Evolutionary conservation across 306 rosid species (phyloP).

Genomic region (Dryas octopetala): DNA sequence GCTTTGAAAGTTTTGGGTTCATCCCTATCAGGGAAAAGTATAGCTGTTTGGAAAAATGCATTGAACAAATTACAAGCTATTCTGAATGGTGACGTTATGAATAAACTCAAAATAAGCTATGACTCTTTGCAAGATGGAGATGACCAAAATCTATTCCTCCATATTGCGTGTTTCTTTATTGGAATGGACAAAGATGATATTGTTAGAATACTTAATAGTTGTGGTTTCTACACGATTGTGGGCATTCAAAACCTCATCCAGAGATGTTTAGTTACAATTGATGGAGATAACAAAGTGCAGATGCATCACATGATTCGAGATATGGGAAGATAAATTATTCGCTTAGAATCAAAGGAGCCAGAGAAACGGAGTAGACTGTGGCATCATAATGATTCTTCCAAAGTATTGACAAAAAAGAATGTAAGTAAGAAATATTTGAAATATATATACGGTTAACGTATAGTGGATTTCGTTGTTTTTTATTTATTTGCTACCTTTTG

Average conservation of each 20-base stretch:
- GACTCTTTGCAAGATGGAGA: conserved; percentile 2
- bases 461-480: neutral
- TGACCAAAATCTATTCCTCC: neutral
- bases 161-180: neutral
- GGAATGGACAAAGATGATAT: no score
- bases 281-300: neutral
- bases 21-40: neutral
- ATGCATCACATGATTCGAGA: conserved; percentile 13
- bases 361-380: neutral
- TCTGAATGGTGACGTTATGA: neutral
- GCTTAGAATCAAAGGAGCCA: neutral
- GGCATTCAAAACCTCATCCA: neutral
- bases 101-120: conserved; percentile 13
- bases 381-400: neutral
- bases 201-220: neutral
- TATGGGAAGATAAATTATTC: conserved; percentile 7
- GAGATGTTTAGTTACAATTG: neutral
- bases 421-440: neutral
- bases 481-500: neutral
- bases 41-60: neutral
- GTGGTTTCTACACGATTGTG: neutral
- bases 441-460: neutral
- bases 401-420: neutral
- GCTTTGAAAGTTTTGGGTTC: neutral
- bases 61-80: neutral